Conservation (phyloP, 2,329 filamentous ascomycete species). For the Rhynchosporium agropyri region DNA sequence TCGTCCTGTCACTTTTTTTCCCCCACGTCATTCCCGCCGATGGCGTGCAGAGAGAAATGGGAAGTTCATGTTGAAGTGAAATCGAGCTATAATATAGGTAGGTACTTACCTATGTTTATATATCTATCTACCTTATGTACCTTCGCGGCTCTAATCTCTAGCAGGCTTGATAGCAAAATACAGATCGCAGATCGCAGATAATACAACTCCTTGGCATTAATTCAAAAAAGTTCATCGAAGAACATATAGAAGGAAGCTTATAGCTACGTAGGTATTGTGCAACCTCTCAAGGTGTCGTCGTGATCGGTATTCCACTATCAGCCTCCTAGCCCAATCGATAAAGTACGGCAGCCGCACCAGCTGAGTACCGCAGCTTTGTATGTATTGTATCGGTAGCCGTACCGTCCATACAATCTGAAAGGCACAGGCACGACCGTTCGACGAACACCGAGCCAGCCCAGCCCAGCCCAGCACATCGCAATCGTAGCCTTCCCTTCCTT, state of each 20-base stretch:
- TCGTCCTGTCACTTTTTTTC: background rate
- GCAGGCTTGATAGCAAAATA: no score
- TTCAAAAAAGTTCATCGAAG: no score
- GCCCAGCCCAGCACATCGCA: slow-evolving; percentile 1
- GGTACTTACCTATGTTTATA: background rate
- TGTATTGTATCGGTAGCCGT: background rate
- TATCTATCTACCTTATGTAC: no score
- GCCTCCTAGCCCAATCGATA: background rate
- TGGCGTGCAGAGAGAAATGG: slow-evolving; percentile 5
- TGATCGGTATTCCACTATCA: background rate
- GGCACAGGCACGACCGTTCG: background rate
- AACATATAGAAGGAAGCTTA: no score
- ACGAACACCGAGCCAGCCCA: slow-evolving; percentile 1
- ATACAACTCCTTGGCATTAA: no score
- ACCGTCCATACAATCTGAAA: slow-evolving; percentile 5
- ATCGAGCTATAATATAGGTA: background rate
- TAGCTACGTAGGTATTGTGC: background rate
- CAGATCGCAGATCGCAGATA: no score
- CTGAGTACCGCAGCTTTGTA: background rate
- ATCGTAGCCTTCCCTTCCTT: slow-evolving; percentile 1
- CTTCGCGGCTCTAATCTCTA: no score
- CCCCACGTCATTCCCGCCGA: slow-evolving; percentile 15
- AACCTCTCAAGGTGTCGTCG: background rate
- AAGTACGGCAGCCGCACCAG: slow-evolving; percentile 1
- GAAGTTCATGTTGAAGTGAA: background rate